Conservation (phyloP, 305 asterid species). For the Fraxinus baroniana region DNA sequence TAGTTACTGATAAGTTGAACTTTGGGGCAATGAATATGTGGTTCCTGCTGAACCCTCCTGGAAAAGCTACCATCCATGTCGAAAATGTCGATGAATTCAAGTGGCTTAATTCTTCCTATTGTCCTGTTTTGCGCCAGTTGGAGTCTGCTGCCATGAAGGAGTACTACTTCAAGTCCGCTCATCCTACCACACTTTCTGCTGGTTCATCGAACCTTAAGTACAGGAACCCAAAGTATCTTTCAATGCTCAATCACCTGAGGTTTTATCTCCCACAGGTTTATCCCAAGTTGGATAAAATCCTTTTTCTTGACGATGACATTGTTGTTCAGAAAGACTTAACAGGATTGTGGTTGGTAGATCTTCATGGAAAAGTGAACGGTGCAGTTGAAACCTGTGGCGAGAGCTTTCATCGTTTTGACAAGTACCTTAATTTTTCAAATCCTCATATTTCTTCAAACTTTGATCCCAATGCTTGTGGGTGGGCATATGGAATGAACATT, state of each 20-base stretch:
- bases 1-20: constrained; percentile 93
- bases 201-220: constrained; percentile 93
- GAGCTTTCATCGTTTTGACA: constrained; percentile 94
- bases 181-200: constrained; percentile 80
- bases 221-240: constrained; percentile 95
- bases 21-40: constrained; percentile 99
- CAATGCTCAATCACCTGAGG: constrained; percentile 96
- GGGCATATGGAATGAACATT: constrained; percentile 99
- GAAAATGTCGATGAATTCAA: constrained; percentile 93
- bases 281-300: constrained; percentile 89
- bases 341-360: constrained; percentile 85
- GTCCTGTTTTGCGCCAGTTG: constrained; percentile 83
- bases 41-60: constrained; percentile 97
- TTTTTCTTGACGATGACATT: constrained; percentile 94
- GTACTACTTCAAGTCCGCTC: constrained; percentile 92
- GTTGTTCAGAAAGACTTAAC: constrained; percentile 97
- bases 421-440: constrained; percentile 90
- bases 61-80: constrained; percentile 93
- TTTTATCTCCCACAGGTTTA: constrained; percentile 96
- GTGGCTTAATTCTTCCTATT: constrained; percentile 96
- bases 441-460: constrained; percentile 86
- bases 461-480: constrained; percentile 95
- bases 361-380: constrained; percentile 90
- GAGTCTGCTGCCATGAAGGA: constrained; percentile 98
- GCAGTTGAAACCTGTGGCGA: constrained; percentile 99